phyloP scores from a whole-genome alignment of 176 grass and related monocot species.

The Carex pumila region DNA sequence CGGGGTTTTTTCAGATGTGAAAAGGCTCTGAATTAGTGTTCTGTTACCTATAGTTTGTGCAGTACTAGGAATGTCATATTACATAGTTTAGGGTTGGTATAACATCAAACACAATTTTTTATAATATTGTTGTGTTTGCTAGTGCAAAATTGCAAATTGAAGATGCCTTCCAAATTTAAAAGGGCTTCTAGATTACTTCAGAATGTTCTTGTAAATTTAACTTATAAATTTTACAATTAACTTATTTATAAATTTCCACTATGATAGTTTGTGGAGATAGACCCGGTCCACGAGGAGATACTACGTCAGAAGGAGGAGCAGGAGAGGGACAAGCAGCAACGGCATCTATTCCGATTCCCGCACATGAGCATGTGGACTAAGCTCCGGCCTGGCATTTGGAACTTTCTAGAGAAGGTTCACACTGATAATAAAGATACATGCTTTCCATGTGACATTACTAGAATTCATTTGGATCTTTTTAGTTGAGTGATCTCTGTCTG shows the following conservation, averaged over 20 bases:
- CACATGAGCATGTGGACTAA: constrained; percentile 99
- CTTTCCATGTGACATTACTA: background rate
- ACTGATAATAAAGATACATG: constrained; percentile 1
- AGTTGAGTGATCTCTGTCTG: background rate
- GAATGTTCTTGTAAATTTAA: background rate
- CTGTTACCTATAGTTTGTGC: background rate
- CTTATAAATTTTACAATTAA: background rate
- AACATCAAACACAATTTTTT: background rate
- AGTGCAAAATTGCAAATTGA: background rate
- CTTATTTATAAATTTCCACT: background rate
- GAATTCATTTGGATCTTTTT: background rate
- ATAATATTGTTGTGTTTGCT: background rate
- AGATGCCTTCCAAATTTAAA: background rate
- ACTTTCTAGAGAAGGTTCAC: constrained; percentile 87
- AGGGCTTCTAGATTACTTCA: background rate
- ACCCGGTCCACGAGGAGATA: constrained; percentile 67
- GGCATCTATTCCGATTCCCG: constrained; percentile 73
- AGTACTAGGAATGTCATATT: background rate
- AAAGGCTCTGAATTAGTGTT: background rate
- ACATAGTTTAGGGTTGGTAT: background rate
- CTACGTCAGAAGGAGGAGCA: constrained; percentile 92
- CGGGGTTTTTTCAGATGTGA: background rate
- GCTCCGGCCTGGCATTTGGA: constrained; percentile 95
- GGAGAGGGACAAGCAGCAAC: constrained; percentile 55
- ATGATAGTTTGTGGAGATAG: constrained; percentile 86